These are phyloP conservation scores for Cucumis hystrix DNA, from an alignment of 306 rosid species.

Conservation along the genomic window DNA sequence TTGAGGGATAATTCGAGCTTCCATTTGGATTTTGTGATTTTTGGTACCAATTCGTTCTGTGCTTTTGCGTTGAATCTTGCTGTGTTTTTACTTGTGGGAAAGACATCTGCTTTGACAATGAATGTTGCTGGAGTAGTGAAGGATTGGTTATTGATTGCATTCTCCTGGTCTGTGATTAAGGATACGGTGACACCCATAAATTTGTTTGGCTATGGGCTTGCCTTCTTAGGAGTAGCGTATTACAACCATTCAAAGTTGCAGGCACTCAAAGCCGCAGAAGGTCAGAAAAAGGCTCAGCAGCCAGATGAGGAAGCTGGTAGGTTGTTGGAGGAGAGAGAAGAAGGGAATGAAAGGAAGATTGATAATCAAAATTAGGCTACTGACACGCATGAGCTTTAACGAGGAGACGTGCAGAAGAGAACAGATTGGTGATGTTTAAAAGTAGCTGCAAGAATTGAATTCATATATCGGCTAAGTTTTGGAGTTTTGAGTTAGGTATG, in stretches of 20 bases:
- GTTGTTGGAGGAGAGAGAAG: slow-evolving; percentile 70
- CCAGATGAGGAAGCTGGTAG: slow-evolving; percentile 83
- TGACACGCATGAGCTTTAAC: slow-evolving; percentile 13
- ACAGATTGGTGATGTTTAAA: not conserved
- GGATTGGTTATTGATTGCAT: slow-evolving; percentile 90
- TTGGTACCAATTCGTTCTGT: slow-evolving; percentile 68
- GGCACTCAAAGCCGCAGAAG: slow-evolving; percentile 78
- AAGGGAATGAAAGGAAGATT: slow-evolving; percentile 46
- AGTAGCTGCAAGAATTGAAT: not conserved
- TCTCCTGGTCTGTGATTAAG: slow-evolving; percentile 98
- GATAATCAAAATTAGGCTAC: slow-evolving; percentile 45
- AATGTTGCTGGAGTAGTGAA: slow-evolving; percentile 97
- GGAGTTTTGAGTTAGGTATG: slow-evolving; percentile 8
- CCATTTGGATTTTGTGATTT: slow-evolving; percentile 44
- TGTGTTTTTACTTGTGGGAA: slow-evolving; percentile 80
- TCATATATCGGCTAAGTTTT: slow-evolving; percentile 1
- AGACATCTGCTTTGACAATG: slow-evolving; percentile 96
- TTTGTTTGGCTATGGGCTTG: slow-evolving; percentile 72
- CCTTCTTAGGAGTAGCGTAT: slow-evolving; percentile 75
- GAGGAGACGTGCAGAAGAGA: slow-evolving; percentile 2
- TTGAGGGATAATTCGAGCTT: slow-evolving; percentile 72
- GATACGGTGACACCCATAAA: slow-evolving; percentile 74
- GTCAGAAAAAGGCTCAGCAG: slow-evolving; percentile 77
- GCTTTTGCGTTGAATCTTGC: slow-evolving; percentile 87
- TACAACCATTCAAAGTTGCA: slow-evolving; percentile 89